Conservation (phyloP, 2,329 filamentous ascomycete genomes). For the Chaetomium strumarium region DNA sequence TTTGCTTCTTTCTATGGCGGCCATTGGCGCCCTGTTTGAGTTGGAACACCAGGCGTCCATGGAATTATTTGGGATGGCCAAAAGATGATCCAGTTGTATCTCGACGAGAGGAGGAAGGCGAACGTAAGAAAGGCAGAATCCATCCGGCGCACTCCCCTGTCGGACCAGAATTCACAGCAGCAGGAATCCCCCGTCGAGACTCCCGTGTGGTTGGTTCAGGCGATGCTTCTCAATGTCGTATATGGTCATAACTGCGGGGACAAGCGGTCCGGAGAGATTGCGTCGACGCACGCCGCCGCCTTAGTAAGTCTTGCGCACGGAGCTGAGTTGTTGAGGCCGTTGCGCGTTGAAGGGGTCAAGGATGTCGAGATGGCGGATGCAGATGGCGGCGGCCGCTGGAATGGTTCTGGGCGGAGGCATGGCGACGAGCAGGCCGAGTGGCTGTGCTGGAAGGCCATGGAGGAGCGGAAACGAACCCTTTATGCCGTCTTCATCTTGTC, state of each 20-base stretch:
- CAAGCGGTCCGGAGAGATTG: constrained; percentile 84
- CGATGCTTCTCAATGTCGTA: constrained; percentile 92
- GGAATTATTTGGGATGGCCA: constrained; percentile 85
- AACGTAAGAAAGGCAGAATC: constrained; percentile 63
- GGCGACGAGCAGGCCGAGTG: constrained; percentile 65
- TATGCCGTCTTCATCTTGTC: constrained; percentile 89
- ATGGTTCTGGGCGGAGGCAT: constrained; percentile 38
- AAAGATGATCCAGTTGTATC: constrained; percentile 92
- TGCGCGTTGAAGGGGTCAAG: constrained; percentile 39
- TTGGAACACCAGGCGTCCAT: constrained; percentile 72
- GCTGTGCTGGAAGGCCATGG: constrained; percentile 79
- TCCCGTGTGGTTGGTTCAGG: constrained; percentile 91
- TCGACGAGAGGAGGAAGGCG: constrained; percentile 83
- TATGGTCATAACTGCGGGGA: constrained; percentile 95
- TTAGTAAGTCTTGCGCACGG: constrained; percentile 86
- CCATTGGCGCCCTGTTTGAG: constrained; percentile 71
- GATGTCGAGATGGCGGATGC: constrained; percentile 54
- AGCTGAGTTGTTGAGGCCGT: constrained; percentile 60
- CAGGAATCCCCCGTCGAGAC: constrained; percentile 64
- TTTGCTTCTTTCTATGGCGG: constrained; percentile 79
- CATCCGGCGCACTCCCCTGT: constrained; percentile 43
- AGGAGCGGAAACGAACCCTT: constrained; percentile 89
- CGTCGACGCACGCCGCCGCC: constrained; percentile 84
- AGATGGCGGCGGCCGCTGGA: constrained; percentile 41
- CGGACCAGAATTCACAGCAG: constrained; percentile 42